A percentile compares a stretch with the other conserved stretches of the same genome.
These are phyloP conservation scores for Funneliformis mosseae DNA, from an alignment of 192 early-diverging fungal species.

Conservation along the genomic window DNA sequence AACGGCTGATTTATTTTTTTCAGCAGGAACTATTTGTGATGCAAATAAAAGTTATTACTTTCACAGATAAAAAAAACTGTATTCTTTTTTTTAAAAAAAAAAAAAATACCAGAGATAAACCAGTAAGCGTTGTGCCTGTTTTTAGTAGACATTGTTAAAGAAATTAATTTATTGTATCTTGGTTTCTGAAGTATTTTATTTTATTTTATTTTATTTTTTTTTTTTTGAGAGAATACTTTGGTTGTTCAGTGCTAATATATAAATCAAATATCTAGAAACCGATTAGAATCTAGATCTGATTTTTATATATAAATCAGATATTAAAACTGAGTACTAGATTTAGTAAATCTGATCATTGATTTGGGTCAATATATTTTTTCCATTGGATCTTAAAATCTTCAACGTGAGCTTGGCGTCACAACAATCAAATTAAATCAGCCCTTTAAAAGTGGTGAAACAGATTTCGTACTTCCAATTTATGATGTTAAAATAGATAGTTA, in stretches of 20 bases:
- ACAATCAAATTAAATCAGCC: no score
- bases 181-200: background rate
- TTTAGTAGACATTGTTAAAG: background rate
- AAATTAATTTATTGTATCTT: background rate
- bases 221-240: background rate
- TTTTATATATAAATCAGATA: background rate
- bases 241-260: background rate
- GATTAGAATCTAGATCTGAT: background rate
- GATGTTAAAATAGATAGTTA: no score
- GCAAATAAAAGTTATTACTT: background rate
- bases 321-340: background rate
- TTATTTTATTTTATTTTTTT: background rate
- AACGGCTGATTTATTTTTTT: conserved; percentile 73
- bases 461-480: no score
- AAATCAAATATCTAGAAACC: background rate
- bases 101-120: conserved; percentile 31
- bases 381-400: no score
- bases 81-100: background rate
- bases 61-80: background rate
- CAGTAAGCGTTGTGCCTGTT: background rate
- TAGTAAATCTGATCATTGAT: background rate
- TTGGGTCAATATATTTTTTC: no score
- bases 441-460: no score
- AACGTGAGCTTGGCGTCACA: no score
- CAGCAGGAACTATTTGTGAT: conserved; percentile 68